Conservation (phyloP, 2,329 filamentous ascomycete species). For the Aspergillus floridensis region DNA sequence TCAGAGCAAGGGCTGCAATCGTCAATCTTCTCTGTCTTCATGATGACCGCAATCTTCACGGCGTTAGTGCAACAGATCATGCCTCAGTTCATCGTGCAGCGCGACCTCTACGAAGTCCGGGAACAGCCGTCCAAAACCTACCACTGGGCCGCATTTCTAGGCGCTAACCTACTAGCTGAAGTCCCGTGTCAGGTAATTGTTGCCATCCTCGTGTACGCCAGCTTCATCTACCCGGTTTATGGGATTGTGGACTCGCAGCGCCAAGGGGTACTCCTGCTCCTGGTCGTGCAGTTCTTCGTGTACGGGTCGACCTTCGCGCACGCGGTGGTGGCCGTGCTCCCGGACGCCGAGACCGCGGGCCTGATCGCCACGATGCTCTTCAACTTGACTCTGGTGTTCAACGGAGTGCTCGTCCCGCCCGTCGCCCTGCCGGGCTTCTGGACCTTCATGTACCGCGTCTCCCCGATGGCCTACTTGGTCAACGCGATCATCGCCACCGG, state of each 20-base stretch:
- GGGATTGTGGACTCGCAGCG: too few relatives aligned
- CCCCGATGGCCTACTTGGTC: background rate
- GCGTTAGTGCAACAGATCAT: background rate
- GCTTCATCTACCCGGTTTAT: too few relatives aligned
- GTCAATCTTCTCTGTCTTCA: background rate
- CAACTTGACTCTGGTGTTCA: background rate
- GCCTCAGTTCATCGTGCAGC: background rate
- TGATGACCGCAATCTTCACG: background rate
- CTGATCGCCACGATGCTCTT: background rate
- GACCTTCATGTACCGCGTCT: constrained; percentile 8
- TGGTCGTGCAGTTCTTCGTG: too few relatives aligned
- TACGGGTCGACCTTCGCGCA: too few relatives aligned
- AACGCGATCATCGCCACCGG: background rate
- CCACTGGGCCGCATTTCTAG: background rate
- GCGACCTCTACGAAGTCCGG: background rate
- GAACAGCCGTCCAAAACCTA: background rate
- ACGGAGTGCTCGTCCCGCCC: background rate
- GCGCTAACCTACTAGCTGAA: background rate
- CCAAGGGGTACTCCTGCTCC: too few relatives aligned
- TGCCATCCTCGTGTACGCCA: background rate
- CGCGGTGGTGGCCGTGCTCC: constrained; percentile 1
- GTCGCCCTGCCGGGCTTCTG: background rate
- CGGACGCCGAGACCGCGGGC: background rate
- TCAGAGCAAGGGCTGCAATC: background rate
- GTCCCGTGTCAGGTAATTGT: background rate